These are phyloP conservation scores for Debaryomyces maramus DNA, from an alignment of 805 yeast species.

Conservation along the genomic window DNA sequence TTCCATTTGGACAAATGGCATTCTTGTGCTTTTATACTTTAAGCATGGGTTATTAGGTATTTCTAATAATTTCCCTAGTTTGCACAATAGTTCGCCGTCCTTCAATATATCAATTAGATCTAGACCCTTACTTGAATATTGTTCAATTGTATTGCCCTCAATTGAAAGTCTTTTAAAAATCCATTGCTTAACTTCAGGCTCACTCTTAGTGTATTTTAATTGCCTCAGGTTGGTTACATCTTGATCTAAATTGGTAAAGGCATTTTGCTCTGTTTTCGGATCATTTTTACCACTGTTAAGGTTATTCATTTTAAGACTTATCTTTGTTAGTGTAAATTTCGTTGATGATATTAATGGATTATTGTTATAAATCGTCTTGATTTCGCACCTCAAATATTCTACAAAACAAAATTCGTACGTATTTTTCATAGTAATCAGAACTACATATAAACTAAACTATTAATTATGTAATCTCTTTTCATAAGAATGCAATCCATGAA, in stretches of 20 bases:
- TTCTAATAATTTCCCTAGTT: conserved; percentile 28
- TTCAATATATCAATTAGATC: conserved; percentile 58
- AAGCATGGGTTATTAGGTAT: conserved; percentile 32
- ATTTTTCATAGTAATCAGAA: too few species aligned
- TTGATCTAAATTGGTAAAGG: conserved; percentile 58
- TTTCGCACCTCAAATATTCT: too few species aligned
- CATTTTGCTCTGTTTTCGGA: conserved; percentile 15
- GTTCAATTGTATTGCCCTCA: conserved; percentile 10
- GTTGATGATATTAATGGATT: too few species aligned
- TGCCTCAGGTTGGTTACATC: conserved; percentile 54
- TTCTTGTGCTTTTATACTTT: conserved; percentile 57
- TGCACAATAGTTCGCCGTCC: conserved; percentile 52
- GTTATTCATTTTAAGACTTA: too few species aligned
- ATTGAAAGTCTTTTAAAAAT: conserved; percentile 37
- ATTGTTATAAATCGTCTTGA: too few species aligned
- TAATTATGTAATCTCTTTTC: conserved; percentile 96
- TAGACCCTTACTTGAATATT: conserved; percentile 21
- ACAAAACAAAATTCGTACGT: too few species aligned
- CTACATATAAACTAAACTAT: conserved; percentile 7
- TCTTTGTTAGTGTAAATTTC: too few species aligned
- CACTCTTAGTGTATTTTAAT: conserved; percentile 48
- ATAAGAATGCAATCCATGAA: conserved; percentile 91
- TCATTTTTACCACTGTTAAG: neutral
- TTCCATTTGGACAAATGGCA: conserved; percentile 84
- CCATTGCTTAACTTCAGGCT: conserved; percentile 55